Base-by-base conservation (phyloP, 2,329 filamentous ascomycete species). In the Botrytis squamosa region DNA sequence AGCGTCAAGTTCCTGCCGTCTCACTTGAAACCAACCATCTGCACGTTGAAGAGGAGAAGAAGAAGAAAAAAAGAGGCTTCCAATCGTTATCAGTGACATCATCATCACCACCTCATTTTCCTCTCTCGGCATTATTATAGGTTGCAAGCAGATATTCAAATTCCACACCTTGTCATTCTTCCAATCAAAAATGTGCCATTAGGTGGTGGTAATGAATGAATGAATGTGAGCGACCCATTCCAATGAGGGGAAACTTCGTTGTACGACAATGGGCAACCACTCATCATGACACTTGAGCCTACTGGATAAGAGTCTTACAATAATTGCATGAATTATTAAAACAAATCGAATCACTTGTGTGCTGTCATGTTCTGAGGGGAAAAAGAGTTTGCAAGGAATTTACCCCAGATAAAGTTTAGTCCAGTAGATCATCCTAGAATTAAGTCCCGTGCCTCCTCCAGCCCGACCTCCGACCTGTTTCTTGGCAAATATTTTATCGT, bases 331-430 rank as follows among this genome's bases (percentile, higher is more conserved):
- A 16, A 68, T 68, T 55, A 40, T 68, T 55, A 68, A 55, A 40
- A 55, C 33, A 22, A 40, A 25, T 49, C 65, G 44, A 38, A 67
- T 25, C 44, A 67, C 22, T 66, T 36, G 64, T 18, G 22, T 52
- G 5, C 44, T n/a, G n/a, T 42, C 20, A 7, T 36, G 29, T 38
- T 5, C 3, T 10, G 22, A 36, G 42, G 22, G 22, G 29, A 25
- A 16, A n/a, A 60, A 12, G 20, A 14, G 6, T 18, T 33, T 62
- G 42, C 55, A 70, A 60, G 67, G n/a, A 29, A 65, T 29, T 55
- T 36, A 36, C 44, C 70, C 70, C 70, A 72, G 62, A 72, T 59
- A 59, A 67, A 72, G 62, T 72, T 67, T 67, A 59, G 60, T 67
- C 46, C 38, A n/a, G 52, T 55, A 22, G 25, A 63, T 40, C 36